A percentile compares a stretch with the other conserved stretches of the same genome.
These are phyloP conservation scores for Auxenochlorella protothecoides DNA, from an alignment of 139 green algal genomes.

Conservation along the genomic window DNA sequence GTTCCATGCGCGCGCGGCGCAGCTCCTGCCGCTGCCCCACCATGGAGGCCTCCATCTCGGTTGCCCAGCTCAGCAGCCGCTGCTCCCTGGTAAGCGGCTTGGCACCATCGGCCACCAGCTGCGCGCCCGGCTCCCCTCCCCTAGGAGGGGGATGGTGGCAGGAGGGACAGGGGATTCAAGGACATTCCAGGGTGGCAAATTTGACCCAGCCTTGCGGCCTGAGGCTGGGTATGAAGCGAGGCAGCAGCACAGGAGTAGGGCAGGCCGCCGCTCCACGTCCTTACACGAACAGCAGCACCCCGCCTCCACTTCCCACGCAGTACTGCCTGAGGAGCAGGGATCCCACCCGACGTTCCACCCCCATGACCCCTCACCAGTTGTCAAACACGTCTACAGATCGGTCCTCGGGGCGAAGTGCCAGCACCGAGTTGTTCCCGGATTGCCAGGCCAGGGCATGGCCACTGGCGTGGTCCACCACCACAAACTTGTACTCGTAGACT, in stretches of 20 bases:
- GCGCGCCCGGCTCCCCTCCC: constrained; percentile 29
- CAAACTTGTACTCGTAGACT: constrained; percentile 48
- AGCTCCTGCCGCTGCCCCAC: constrained; percentile 33
- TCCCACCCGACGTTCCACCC: no score
- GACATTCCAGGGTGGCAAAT: no score
- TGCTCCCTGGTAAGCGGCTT: constrained; percentile 25
- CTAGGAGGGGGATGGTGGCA: not conserved
- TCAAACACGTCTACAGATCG: constrained; percentile 36
- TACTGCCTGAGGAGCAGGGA: no score
- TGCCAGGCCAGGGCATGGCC: constrained; percentile 35
- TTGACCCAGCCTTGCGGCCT: no score
- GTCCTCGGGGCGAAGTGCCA: constrained; percentile 28
- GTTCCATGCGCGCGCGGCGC: constrained; percentile 29
- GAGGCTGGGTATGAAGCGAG: not conserved
- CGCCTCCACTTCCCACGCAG: no score
- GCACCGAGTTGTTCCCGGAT: constrained; percentile 45
- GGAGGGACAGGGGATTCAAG: not conserved
- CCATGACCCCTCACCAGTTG: constrained; percentile 28
- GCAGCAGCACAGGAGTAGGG: not conserved
- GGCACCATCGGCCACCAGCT: constrained; percentile 19
- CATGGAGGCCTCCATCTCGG: constrained; percentile 28
- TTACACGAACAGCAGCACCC: no score
- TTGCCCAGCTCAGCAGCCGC: constrained; percentile 34
- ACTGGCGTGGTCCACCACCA: constrained; percentile 28
- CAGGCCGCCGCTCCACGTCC: not conserved